Conservation (phyloP, 306 rosid species). For the Corylus heterophylla region DNA sequence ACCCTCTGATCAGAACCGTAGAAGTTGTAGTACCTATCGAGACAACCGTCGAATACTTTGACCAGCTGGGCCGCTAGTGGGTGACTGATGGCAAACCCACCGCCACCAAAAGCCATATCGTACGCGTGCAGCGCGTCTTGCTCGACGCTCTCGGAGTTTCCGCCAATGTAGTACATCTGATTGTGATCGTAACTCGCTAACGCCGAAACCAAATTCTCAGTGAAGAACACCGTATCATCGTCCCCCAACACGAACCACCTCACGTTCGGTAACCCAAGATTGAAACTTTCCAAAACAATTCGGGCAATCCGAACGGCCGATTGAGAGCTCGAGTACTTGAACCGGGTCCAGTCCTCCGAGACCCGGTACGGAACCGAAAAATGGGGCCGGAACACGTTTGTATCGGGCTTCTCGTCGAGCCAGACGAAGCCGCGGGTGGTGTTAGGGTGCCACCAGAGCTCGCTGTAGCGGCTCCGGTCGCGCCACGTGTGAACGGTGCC, state of each 20-base stretch:
- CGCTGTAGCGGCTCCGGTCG: conserved; percentile 50
- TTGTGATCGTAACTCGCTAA: conserved; percentile 69
- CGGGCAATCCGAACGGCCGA: conserved; percentile 86
- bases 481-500: conserved; percentile 69
- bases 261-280: conserved; percentile 61
- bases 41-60: conserved; percentile 69
- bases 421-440: conserved; percentile 71
- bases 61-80: conserved; percentile 70
- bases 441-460: conserved; percentile 72
- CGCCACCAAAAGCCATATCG: conserved; percentile 97
- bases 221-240: conserved; percentile 84
- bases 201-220: conserved; percentile 71
- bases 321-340: conserved; percentile 51
- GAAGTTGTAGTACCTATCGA: conserved; percentile 61
- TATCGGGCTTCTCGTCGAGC: conserved; percentile 56
- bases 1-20: conserved; percentile 97
- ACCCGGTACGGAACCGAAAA: conserved; percentile 48
- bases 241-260: conserved; percentile 99
- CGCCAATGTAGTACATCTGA: conserved; percentile 77
- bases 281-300: conserved; percentile 69
- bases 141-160: conserved; percentile 91
- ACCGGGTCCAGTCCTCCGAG: conserved; percentile 54
- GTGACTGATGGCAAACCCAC: conserved; percentile 83
- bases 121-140: conserved; percentile 74
- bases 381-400: neutral